Percentiles rank a stretch among this genome's conserved stretches.
Evolutionary conservation across 169 alveolate genomes (phyloP).

Genomic region (Toxoplasma gondii): DNA sequence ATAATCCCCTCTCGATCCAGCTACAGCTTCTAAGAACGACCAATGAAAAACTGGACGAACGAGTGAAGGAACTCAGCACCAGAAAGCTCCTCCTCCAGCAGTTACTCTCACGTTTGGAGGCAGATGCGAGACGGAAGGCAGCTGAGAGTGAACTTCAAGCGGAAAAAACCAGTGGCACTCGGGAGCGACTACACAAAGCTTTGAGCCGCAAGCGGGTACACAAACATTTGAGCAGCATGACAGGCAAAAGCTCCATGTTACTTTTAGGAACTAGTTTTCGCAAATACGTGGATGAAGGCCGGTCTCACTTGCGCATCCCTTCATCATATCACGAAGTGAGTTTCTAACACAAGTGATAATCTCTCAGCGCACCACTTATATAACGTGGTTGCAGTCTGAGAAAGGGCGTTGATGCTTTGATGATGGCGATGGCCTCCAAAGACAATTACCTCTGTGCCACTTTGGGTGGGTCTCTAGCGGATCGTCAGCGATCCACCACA

Average conservation of each 20-base stretch:
- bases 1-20: neutral
- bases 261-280: slow-evolving; percentile 2
- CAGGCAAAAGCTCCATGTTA: neutral
- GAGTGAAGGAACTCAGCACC: neutral
- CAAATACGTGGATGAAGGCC: slow-evolving; percentile 35
- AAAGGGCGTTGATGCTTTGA: neutral
- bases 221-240: neutral
- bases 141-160: slow-evolving; percentile 26
- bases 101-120: neutral
- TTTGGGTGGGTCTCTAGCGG: neutral
- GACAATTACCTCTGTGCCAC: neutral
- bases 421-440: neutral
- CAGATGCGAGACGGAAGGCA: neutral
- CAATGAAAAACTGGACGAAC: slow-evolving; percentile 4
- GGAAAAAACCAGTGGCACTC: neutral
- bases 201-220: neutral
- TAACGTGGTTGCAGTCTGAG: neutral
- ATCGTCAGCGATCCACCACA: neutral
- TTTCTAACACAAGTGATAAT: neutral
- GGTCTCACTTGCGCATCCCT: slow-evolving; percentile 29
- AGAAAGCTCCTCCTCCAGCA: neutral
- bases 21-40: neutral
- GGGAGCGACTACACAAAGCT: neutral
- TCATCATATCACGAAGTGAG: neutral
- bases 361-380: neutral